Evolutionary conservation across 1,284 basidiomycete species (phyloP).

Genomic region (Malassezia obtusa): DNA sequence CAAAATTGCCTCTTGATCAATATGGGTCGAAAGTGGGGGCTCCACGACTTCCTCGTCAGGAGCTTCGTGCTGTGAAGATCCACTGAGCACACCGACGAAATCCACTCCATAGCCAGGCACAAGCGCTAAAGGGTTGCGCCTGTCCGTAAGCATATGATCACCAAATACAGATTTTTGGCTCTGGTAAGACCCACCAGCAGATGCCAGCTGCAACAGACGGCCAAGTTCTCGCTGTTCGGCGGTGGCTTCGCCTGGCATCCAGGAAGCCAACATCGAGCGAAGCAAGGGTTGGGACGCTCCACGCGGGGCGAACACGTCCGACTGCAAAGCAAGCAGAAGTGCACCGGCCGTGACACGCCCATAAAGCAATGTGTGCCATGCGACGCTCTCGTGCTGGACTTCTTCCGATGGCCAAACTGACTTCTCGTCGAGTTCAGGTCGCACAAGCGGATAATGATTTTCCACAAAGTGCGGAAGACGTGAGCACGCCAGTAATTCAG

Average conservation of each 20-base stretch:
- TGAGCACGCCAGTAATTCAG: conserved; percentile 1
- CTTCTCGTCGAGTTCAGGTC: conserved; percentile 25
- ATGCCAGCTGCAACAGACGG: neutral
- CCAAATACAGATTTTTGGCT: conserved; percentile 6
- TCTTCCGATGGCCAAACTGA: conserved; percentile 1
- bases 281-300: neutral
- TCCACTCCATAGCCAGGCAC: conserved; percentile 13
- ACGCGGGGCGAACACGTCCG: neutral
- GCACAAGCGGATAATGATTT: conserved; percentile 22
- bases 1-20: conserved; percentile 5
- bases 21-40: neutral
- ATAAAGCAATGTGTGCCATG: conserved; percentile 11
- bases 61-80: conserved; percentile 3
- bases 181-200: conserved; percentile 4
- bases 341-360: conserved; percentile 11
- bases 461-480: conserved; percentile 25
- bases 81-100: conserved; percentile 10
- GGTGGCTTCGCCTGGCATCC: conserved; percentile 5
- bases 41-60: neutral
- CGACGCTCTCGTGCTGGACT: neutral
- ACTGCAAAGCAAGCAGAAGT: neutral
- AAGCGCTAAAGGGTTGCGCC: conserved; percentile 9
- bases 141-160: neutral
- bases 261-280: neutral
- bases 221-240: conserved; percentile 7